Conservation (phyloP, 805 yeast genomes). For the Millerozyma acaciae region DNA sequence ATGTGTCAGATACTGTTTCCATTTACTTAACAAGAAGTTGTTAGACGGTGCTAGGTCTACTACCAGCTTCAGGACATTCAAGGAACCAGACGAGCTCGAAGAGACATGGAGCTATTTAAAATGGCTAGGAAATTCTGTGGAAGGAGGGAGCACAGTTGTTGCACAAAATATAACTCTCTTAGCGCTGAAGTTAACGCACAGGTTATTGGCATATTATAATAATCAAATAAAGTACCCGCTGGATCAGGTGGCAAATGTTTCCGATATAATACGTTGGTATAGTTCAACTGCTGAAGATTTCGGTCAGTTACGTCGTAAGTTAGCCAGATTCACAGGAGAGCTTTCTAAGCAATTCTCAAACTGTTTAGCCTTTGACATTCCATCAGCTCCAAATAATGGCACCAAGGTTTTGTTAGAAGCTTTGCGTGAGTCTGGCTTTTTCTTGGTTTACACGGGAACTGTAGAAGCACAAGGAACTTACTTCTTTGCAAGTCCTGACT, state of each 20-base stretch:
- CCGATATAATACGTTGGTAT: conserved; percentile 58
- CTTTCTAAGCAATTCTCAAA: conserved; percentile 71
- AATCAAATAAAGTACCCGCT: conserved; percentile 66
- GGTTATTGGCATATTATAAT: conserved; percentile 66
- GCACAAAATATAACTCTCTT: conserved; percentile 72
- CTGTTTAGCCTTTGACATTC: conserved; percentile 57
- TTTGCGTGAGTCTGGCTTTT: conserved; percentile 66
- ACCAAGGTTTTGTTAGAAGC: conserved; percentile 50
- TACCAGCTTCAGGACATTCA: conserved; percentile 71
- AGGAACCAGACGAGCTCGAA: conserved; percentile 88
- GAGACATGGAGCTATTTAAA: conserved; percentile 75
- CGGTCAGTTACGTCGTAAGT: conserved; percentile 74
- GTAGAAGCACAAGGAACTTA: conserved; percentile 75
- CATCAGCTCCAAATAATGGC: conserved; percentile 37
- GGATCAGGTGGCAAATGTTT: conserved; percentile 29
- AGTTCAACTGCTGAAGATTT: conserved; percentile 63
- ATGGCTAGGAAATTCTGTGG: conserved; percentile 72
- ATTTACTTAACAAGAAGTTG: conserved; percentile 69
- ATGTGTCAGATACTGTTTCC: conserved; percentile 69
- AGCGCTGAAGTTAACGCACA: conserved; percentile 61
- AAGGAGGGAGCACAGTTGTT: conserved; percentile 75
- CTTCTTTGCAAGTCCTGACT: conserved; percentile 66
- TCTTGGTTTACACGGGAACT: conserved; percentile 68
- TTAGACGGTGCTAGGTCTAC: conserved; percentile 66
- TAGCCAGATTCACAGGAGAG: conserved; percentile 70